Conservation (phyloP, 495 filamentous ascomycete species). For the Trichoderma reesei region DNA sequence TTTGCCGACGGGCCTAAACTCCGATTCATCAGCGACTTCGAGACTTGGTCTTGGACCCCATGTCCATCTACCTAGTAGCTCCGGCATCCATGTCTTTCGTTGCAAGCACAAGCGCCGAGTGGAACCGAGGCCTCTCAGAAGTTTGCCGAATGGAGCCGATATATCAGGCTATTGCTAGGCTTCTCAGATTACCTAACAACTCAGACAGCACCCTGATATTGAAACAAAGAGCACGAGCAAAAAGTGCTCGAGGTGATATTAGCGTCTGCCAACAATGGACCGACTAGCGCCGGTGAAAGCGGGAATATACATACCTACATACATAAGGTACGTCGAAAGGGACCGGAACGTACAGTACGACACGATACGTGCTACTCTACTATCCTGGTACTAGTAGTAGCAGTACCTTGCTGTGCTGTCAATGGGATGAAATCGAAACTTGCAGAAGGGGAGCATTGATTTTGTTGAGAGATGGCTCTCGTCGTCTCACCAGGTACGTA, state of each 20-base stretch:
- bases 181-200: background rate
- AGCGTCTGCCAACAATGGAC: background rate
- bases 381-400: background rate
- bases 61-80: slow-evolving; percentile 1
- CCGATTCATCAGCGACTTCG: slow-evolving; percentile 5
- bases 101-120: slow-evolving; percentile 8
- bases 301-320: background rate
- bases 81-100: background rate
- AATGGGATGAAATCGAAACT: no score
- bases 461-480: background rate
- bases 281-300: background rate
- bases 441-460: background rate
- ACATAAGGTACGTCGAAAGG: no score
- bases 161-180: background rate
- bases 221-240: background rate
- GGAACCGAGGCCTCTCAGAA: background rate
- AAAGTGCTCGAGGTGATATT: background rate
- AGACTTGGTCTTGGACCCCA: background rate
- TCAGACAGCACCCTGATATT: background rate
- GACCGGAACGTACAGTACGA: no score
- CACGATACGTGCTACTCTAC: no score
- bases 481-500: background rate
- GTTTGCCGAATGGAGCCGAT: slow-evolving; percentile 7
- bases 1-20: slow-evolving; percentile 8
- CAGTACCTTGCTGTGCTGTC: background rate